These are phyloP conservation scores for Fusarium humuli DNA, from an alignment of 2,329 filamentous ascomycete species.

Conservation along the genomic window DNA sequence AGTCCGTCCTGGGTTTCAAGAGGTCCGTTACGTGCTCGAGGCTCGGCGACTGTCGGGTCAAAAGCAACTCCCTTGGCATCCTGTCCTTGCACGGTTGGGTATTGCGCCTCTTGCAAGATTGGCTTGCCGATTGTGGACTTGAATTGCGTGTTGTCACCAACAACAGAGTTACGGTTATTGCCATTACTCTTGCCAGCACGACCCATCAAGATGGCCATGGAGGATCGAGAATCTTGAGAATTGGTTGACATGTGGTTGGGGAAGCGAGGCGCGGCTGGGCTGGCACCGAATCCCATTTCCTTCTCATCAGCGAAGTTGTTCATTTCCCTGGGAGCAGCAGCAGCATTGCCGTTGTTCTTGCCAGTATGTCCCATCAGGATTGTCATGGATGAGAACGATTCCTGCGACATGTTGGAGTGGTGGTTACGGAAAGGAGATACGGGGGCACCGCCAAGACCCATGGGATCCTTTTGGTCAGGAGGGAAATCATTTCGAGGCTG, in stretches of 20 bases:
- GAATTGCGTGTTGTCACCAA: slow-evolving; percentile 71
- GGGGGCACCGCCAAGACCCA: slow-evolving; percentile 60
- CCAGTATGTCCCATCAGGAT: slow-evolving; percentile 73
- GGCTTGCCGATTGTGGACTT: slow-evolving; percentile 73
- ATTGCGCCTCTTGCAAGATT: slow-evolving; percentile 59
- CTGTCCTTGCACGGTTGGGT: slow-evolving; percentile 51
- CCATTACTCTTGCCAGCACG: slow-evolving; percentile 69
- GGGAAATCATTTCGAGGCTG: slow-evolving; percentile 57
- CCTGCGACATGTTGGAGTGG: slow-evolving; percentile 63
- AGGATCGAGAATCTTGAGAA: slow-evolving; percentile 70
- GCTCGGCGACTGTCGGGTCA: slow-evolving; percentile 49
- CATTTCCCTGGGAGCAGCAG: slow-evolving; percentile 58
- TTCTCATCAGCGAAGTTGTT: slow-evolving; percentile 70
- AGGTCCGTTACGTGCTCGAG: slow-evolving; percentile 52
- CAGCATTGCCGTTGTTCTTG: slow-evolving; percentile 49
- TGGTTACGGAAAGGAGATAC: slow-evolving; percentile 62
- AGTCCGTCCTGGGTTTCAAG: slow-evolving; percentile 56
- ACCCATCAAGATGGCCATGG: slow-evolving; percentile 75
- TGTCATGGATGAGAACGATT: slow-evolving; percentile 72
- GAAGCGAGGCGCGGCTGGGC: slow-evolving; percentile 57
- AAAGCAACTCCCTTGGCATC: slow-evolving; percentile 58
- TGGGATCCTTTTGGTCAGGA: slow-evolving; percentile 68
- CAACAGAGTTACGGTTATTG: slow-evolving; percentile 60
- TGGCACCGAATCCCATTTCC: slow-evolving; percentile 62
- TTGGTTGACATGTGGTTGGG: slow-evolving; percentile 64